Base-by-base conservation (phyloP, 371 early-diverging fungal species). In the Saksenaea vasiformis region DNA sequence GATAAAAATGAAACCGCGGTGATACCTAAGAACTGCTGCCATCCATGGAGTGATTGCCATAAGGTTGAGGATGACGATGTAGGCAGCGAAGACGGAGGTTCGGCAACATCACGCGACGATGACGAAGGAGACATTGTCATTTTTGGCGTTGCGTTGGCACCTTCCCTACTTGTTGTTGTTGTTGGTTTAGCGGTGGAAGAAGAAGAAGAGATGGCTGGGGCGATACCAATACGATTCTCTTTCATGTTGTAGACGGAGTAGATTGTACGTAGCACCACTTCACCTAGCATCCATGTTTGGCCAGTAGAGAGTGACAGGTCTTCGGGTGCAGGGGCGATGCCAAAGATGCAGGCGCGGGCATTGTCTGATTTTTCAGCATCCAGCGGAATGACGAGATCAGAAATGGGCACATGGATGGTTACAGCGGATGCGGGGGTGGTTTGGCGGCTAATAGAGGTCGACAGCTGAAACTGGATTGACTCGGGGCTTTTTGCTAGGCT, bases 191-290 rank as follows among this genome's bases (percentile, higher is more conserved):
- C 10, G 1, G 44, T 11, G 14, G 15, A 19, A 17, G 11, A 14
- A 22, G 22, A 22, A 8, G 3, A 57, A 28, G 39, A 47, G 13
- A 31, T 56, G 5, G 66, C 58, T 10, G 73, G 65, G 34, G 76
- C 71, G 17, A 75, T 59, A 13, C 78, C 73, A 11, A 75, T 68
- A 9, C 63, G 58, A 24, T 71, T 62, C 11, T 67, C 37, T 13
- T 69, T 61, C 64, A 72, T 63, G 26, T 78, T 72, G 54, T 75
- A 71, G 0, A 67, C 71, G 5, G 67, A 44, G 43, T 78, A 78
- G 19, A 65, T 61, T 27, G 69, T 68, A 13, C 71, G 67, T 35
- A 78, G 61, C 8, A 71, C 27, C 10, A 63, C 67, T 60, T 78
- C 76, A 24, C 78, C 78, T 15, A 78, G 47, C 19, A 78, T 59